These are phyloP conservation scores for Aspergillus cejpii DNA, from an alignment of 2,329 filamentous ascomycete species.

Conservation along the genomic window DNA sequence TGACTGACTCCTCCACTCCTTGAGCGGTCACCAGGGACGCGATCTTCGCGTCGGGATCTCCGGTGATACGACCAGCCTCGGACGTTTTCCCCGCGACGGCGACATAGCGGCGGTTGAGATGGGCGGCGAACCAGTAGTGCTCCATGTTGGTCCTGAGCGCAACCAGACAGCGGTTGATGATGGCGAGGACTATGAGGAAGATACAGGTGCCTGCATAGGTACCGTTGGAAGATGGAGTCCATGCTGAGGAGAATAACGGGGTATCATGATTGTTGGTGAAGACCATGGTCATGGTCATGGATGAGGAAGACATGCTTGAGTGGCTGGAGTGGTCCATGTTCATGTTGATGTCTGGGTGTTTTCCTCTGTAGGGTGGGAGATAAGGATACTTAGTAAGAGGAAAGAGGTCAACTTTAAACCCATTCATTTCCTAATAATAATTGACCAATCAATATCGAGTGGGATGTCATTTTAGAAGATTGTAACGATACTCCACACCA, in stretches of 20 bases:
- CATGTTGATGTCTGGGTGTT: conserved; percentile 16
- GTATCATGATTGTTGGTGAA: conserved; percentile 55
- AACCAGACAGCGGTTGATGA: conserved; percentile 62
- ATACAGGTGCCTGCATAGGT: conserved; percentile 85
- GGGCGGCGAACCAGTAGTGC: conserved; percentile 61
- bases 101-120: conserved; percentile 69
- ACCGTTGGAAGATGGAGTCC: conserved; percentile 65
- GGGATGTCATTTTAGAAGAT: no score
- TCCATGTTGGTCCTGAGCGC: conserved; percentile 59
- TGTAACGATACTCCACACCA: no score
- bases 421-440: no score
- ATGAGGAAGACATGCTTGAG: conserved; percentile 9
- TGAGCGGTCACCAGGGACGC: conserved; percentile 64
- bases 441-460: no score
- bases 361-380: no score
- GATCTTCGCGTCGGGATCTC: conserved; percentile 57
- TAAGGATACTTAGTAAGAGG: no score
- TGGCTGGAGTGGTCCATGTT: conserved; percentile 15
- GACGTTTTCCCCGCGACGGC: conserved; percentile 60
- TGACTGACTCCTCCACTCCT: conserved; percentile 72
- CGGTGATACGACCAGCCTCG: conserved; percentile 53
- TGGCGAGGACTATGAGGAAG: conserved; percentile 73
- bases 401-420: no score
- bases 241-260: conserved; percentile 60
- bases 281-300: conserved; percentile 33